Percentiles rank a stretch among this genome's conserved stretches.
These are phyloP conservation scores for Pseudozyma sp. DNA, from an alignment of 1,284 basidiomycete genomes.

Conservation along the genomic window DNA sequence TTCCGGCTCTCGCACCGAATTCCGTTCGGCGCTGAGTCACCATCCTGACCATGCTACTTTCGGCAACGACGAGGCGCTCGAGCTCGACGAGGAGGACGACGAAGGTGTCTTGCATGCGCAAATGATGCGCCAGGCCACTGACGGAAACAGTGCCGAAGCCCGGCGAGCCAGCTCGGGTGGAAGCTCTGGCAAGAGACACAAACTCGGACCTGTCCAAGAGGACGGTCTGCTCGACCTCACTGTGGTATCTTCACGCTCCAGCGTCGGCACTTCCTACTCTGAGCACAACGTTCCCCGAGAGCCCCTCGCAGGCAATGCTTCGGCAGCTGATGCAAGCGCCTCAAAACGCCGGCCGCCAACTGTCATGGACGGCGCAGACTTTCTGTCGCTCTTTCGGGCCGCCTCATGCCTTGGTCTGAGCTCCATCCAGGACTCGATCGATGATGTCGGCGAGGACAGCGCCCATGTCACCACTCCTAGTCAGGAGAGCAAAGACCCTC, in stretches of 20 bases:
- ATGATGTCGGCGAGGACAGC: slow-evolving; percentile 3
- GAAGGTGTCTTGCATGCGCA: slow-evolving; percentile 20
- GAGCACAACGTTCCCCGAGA: slow-evolving; percentile 25
- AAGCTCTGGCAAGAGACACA: slow-evolving; percentile 25
- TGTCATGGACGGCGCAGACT: slow-evolving; percentile 25
- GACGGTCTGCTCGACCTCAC: slow-evolving; percentile 35
- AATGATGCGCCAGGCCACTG: slow-evolving; percentile 16
- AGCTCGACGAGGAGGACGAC: slow-evolving; percentile 50
- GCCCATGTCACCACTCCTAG: slow-evolving; percentile 21
- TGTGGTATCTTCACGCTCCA: slow-evolving; percentile 38
- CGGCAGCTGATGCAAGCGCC: slow-evolving; percentile 19
- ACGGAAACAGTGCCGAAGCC: background rate
- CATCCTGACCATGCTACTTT: slow-evolving; percentile 9
- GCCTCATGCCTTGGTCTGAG: slow-evolving; percentile 19
- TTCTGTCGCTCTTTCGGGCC: slow-evolving; percentile 33
- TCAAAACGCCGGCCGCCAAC: slow-evolving; percentile 16
- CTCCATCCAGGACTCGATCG: slow-evolving; percentile 16
- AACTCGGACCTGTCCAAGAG: slow-evolving; percentile 51
- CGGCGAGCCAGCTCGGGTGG: slow-evolving; percentile 42
- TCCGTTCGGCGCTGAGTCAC: slow-evolving; percentile 30
- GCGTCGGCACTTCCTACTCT: slow-evolving; percentile 30
- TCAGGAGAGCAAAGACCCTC: slow-evolving; percentile 11
- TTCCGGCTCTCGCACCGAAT: slow-evolving; percentile 10
- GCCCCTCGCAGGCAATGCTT: slow-evolving; percentile 8
- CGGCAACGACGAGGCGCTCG: slow-evolving; percentile 51